Base-by-base conservation (phyloP, 2,329 filamentous ascomycete genomes). In the Neocatenulostroma microsporum region DNA sequence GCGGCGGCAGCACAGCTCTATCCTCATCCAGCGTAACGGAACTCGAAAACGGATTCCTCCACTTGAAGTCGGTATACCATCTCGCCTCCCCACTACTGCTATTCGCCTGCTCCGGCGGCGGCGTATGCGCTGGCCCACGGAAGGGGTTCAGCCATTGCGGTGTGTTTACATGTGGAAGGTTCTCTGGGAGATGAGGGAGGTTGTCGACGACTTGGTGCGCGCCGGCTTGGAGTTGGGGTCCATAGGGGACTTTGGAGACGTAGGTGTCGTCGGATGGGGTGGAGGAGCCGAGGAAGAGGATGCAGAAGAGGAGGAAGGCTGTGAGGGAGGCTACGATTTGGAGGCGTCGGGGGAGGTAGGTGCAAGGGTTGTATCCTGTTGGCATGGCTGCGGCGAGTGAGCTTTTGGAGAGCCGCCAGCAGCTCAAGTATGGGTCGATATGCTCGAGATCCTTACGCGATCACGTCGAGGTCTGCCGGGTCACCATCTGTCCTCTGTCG, bases 31-130 rank as follows among this genome's bases (percentile, higher is more conserved):
- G 71, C 0, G 77, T 78, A 40, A 91, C 70, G 12, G 78, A 76
- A 28, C 80, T 87, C 13, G 87, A 94, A 60, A 95, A 96, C 3
- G 88, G 85, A 43, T 83, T 84, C 51, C 84, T 72, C 87, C 88
- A 96, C 57, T 82, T 85, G 79, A 82, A 93, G 60, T 94, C 80
- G 46, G 76, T 80, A 63, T 86, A 84, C 89, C 89, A 96, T 41
- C 78, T 80, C 21, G 82, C 80, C 43, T 82, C 83, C 33, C 80
- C 82, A 55, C 76, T 80, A 4, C 82, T 83, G 56, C 84, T 88
- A 59, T 89, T 85, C 45, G 78, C 76, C 58, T 88, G 82, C 36
- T 79, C 73, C 3, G 80, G 76, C 3, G 80, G 78, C 13, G 83
- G 82, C 42, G 78, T 74, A 58, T 93, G 85, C 9, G 78, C 73